phyloP scores from a whole-genome alignment of 495 filamentous ascomycete species.

The Lichenothelia convexa region DNA sequence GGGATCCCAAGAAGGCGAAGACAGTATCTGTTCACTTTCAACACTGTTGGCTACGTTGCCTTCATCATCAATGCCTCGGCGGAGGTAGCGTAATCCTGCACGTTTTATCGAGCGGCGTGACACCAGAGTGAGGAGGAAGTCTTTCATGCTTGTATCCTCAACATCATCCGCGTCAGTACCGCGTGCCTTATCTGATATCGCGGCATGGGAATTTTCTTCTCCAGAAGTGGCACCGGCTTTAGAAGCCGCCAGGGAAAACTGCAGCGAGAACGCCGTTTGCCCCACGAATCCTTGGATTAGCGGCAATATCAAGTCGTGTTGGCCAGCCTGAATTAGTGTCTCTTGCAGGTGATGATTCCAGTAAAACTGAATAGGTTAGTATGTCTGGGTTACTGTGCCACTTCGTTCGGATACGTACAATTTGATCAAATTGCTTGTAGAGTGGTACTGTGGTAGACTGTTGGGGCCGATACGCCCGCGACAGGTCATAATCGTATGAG shows the following conservation, averaged over 20 bases:
- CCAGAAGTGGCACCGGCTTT: constrained; percentile 27
- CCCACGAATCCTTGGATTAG: constrained; percentile 92
- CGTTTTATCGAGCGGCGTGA: constrained; percentile 69
- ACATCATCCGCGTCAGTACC: background rate
- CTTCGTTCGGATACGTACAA: constrained; percentile 25
- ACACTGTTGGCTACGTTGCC: constrained; percentile 80
- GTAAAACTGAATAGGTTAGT: constrained; percentile 40
- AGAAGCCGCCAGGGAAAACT: too few species aligned
- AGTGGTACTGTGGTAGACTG: constrained; percentile 35
- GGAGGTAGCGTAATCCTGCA: constrained; percentile 74
- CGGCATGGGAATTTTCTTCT: constrained; percentile 6
- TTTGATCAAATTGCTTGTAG: constrained; percentile 52
- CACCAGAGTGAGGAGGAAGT: constrained; percentile 65
- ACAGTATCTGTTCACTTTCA: constrained; percentile 86
- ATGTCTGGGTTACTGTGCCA: background rate
- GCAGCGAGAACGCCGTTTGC: constrained; percentile 61
- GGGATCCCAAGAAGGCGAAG: constrained; percentile 39
- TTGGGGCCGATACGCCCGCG: constrained; percentile 39
- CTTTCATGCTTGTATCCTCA: background rate
- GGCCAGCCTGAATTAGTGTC: constrained; percentile 52
- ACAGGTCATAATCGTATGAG: constrained; percentile 82
- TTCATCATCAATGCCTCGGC: constrained; percentile 77
- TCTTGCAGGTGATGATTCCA: constrained; percentile 69
- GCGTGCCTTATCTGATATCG: background rate
- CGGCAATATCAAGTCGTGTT: constrained; percentile 53